Evolutionary conservation across 2,329 filamentous ascomycete species (phyloP).

Genomic region (Fusarium nisikadoi): DNA sequence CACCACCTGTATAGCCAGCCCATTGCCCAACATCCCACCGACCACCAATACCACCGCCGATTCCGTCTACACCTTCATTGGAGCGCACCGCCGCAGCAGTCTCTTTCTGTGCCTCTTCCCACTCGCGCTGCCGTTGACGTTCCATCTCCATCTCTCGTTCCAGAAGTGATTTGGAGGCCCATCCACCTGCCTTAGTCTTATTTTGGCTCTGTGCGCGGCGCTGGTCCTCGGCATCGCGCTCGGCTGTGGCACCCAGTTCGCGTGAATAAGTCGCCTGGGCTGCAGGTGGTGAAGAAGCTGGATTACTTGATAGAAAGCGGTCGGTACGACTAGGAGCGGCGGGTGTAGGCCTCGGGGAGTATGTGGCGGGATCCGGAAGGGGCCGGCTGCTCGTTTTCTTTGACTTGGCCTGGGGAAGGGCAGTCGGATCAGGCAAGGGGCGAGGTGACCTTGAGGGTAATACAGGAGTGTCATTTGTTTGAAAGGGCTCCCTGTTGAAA

Average conservation of each 20-base stretch:
- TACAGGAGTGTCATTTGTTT: slow-evolving; percentile 40
- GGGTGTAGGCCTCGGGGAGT: slow-evolving; percentile 33
- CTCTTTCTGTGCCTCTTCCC: slow-evolving; percentile 79
- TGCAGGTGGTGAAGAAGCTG: slow-evolving; percentile 56
- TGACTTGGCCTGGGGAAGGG: slow-evolving; percentile 27
- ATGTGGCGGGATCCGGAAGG: slow-evolving; percentile 36
- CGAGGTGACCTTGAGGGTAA: slow-evolving; percentile 52
- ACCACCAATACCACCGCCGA: slow-evolving; percentile 73
- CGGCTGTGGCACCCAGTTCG: slow-evolving; percentile 66
- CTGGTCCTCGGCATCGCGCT: slow-evolving; percentile 71
- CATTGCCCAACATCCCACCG: slow-evolving; percentile 83
- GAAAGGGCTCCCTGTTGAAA: slow-evolving; percentile 51
- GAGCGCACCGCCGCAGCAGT: slow-evolving; percentile 66
- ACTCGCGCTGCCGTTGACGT: slow-evolving; percentile 79
- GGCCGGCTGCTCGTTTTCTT: slow-evolving; percentile 28
- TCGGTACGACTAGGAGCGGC: slow-evolving; percentile 62
- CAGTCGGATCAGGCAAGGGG: slow-evolving; percentile 64
- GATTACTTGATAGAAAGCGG: slow-evolving; percentile 66
- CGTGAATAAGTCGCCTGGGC: slow-evolving; percentile 64
- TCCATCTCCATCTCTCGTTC: slow-evolving; percentile 86
- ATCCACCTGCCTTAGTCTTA: slow-evolving; percentile 70
- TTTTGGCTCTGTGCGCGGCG: slow-evolving; percentile 67
- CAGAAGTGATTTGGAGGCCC: slow-evolving; percentile 75
- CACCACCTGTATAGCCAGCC: slow-evolving; percentile 78
- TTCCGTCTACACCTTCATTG: slow-evolving; percentile 67